These are phyloP conservation scores for Lophiotrema nucula DNA, from an alignment of 495 filamentous ascomycete species.

Conservation along the genomic window DNA sequence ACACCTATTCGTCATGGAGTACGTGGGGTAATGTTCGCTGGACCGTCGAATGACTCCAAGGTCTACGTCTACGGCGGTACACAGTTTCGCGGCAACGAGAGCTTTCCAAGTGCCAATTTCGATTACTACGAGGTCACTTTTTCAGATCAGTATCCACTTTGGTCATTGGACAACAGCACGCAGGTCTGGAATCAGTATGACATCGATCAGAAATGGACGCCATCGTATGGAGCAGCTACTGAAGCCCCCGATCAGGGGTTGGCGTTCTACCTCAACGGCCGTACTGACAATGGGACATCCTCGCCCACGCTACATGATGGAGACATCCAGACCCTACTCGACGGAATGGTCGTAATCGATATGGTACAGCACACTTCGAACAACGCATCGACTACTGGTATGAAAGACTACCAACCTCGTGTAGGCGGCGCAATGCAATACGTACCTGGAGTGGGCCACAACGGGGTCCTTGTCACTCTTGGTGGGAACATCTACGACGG, in stretches of 20 bases:
- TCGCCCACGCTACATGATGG: conserved; percentile 12
- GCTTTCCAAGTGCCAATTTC: conserved; percentile 9
- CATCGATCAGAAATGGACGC: conserved; percentile 37
- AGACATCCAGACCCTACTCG: conserved; percentile 28
- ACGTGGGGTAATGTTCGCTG: conserved; percentile 41
- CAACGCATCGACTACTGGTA: conserved; percentile 9
- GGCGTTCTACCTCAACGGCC: conserved; percentile 46
- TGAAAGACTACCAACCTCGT: conserved; percentile 7
- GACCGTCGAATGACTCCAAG: conserved; percentile 22
- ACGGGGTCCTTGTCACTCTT: conserved; percentile 17
- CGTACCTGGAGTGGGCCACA: conserved; percentile 13
- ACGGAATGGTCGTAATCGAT: conserved; percentile 45
- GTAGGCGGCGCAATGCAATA: conserved; percentile 23
- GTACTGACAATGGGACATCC: conserved; percentile 41
- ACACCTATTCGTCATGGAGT: conserved; percentile 33
- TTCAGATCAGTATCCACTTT: conserved; percentile 13
- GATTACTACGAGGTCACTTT: too few relatives aligned
- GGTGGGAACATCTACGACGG: conserved; percentile 20
- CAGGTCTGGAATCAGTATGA: conserved; percentile 45
- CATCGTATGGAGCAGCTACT: conserved; percentile 42
- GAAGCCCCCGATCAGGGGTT: conserved; percentile 42
- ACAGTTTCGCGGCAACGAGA: conserved; percentile 2
- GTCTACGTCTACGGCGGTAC: conserved; percentile 25
- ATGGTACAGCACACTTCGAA: conserved; percentile 35
- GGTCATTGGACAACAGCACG: conserved; percentile 37